Evolutionary conservation across 2,329 filamentous ascomycete species (phyloP), one percentile per base, ranked within the genome.

Genomic region (Fusarium tricinctum): DNA sequence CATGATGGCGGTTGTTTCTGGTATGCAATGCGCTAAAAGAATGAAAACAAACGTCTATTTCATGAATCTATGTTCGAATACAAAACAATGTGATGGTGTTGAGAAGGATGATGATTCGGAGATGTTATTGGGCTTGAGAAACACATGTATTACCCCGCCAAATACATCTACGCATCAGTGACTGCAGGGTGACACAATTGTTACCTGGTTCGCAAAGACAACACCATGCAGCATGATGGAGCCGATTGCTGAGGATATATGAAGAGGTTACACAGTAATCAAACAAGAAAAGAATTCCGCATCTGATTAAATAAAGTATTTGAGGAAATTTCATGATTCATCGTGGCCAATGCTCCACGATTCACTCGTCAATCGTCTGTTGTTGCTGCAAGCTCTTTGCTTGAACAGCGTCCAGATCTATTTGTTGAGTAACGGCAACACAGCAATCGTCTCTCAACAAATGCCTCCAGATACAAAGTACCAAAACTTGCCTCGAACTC

Each of bases 101-200:
- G 33, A 35, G 17, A 17, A 47, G 32, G 26, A 28, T 14, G 26
- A 28, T 14, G 22, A n/a, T 48, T 49, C 10, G 35, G n/a, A 32
- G 33, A 26, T 26, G 44, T 58, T 23, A 38, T 50, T 26, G 13
- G n/a, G 53, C 33, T 17, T 43, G 48, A 20, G 26, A 23, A 47
- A 39, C n/a, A 32, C 19, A 30, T 30, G 5, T 12, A 38, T 53
- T 66, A 69, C 61, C 66, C 66, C 66, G 66, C 66, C 47, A 58
- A 43, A 35, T 20, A 58, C 17, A 32, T 38, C 35, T 48, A 49
- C 38, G 38, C 28, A 53, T 44, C 23, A 20, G 38, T 58, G 42
- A 63, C 61, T 63, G 48, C 56, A 69, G 35, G 44, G 48, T 67
- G 61, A 67, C 35, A 62, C 48, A 38, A 51, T 56, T 23, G n/a